Conservation (phyloP, 139 green algal genomes). For the Tetradesmus lagerheimii region DNA sequence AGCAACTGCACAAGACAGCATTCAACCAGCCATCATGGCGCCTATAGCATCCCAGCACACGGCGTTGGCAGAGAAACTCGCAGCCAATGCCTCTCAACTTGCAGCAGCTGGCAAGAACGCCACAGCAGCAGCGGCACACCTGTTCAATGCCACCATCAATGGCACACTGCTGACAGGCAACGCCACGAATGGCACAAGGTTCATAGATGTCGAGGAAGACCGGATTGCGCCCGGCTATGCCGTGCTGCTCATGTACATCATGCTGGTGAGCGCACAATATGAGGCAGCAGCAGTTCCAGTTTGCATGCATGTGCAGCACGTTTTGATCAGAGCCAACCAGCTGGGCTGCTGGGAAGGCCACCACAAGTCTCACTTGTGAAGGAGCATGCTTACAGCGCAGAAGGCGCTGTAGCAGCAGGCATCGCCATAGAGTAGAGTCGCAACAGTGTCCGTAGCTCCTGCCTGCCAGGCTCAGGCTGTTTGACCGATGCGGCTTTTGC, state of each 20-base stretch:
- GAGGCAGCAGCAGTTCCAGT: neutral
- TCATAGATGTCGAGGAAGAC: slow-evolving; percentile 35
- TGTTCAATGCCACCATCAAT: neutral
- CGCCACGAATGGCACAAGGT: neutral
- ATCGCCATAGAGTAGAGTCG: neutral
- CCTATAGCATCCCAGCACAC: neutral
- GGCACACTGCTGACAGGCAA: slow-evolving; percentile 1
- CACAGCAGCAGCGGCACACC: slow-evolving; percentile 4
- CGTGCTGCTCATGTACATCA: slow-evolving; percentile 48
- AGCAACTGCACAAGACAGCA: neutral
- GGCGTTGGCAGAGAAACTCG: neutral
- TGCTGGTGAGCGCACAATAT: slow-evolving; percentile 29
- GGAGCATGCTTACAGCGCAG: neutral
- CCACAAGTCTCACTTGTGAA: neutral
- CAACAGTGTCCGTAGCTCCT: neutral
- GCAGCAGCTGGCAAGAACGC: neutral
- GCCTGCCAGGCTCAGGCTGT: neutral
- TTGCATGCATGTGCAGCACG: neutral
- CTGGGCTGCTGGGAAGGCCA: neutral
- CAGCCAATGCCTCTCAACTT: neutral
- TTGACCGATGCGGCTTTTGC: neutral
- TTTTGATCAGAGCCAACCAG: no score
- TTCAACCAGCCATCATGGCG: neutral
- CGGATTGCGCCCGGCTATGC: slow-evolving; percentile 40
- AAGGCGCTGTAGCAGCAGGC: neutral